Evolutionary conservation across 2,329 filamentous ascomycete genomes (phyloP).

Genomic region (Calonectria pauciramosa): DNA sequence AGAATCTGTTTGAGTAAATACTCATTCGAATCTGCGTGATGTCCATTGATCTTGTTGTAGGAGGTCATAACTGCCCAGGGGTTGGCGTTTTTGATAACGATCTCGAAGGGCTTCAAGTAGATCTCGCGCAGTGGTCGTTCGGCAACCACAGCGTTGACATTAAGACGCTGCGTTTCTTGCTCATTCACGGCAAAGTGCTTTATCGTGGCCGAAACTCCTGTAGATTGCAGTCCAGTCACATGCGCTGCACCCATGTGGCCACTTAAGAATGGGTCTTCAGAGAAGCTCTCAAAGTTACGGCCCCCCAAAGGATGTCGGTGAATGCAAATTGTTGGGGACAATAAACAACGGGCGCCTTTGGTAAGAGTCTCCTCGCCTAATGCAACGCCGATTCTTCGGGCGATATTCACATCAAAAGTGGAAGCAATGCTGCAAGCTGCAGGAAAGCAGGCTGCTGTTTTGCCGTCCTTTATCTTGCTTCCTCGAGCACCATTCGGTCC

Average conservation of each 20-base stretch:
- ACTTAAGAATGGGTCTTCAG: not conserved
- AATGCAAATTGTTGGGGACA: not conserved
- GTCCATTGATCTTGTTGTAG: slow-evolving; percentile 54
- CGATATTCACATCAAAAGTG: not conserved
- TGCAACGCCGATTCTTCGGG: not conserved
- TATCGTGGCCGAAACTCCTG: slow-evolving; percentile 44
- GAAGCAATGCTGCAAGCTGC: not conserved
- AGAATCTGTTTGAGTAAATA: slow-evolving; percentile 46
- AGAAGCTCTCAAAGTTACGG: slow-evolving; percentile 6
- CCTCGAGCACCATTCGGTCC: not conserved
- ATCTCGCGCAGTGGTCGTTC: slow-evolving; percentile 34
- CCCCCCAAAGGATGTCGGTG: not conserved
- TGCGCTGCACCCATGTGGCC: not conserved
- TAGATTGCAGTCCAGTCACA: not conserved
- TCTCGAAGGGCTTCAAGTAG: slow-evolving; percentile 53
- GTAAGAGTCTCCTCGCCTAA: not conserved
- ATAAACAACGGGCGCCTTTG: not conserved
- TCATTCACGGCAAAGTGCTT: slow-evolving; percentile 49
- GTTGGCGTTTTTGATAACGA: slow-evolving; percentile 50
- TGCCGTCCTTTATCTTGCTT: not conserved
- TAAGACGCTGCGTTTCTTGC: slow-evolving; percentile 31
- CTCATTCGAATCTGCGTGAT: slow-evolving; percentile 39
- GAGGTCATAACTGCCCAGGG: slow-evolving; percentile 50
- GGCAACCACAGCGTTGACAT: slow-evolving; percentile 20
- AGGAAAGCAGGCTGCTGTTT: not conserved